phyloP scores from a whole-genome alignment of 192 early-diverging fungal genomes.

The Coemansia asiatica region DNA sequence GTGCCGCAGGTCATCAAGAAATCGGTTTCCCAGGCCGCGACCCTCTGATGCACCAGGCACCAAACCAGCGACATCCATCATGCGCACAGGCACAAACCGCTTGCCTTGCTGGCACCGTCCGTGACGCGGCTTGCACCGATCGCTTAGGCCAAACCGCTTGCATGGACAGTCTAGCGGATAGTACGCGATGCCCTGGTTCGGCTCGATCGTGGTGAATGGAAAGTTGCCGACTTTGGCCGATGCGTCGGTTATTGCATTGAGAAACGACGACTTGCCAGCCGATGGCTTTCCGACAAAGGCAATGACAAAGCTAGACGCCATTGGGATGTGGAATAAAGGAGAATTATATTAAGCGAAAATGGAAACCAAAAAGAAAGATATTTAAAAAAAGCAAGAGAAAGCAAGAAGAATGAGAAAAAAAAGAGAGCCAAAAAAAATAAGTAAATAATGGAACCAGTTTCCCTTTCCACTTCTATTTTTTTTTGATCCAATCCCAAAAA shows the following conservation, averaged over 20 bases:
- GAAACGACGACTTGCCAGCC: slow-evolving; percentile 80
- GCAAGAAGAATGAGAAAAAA: no score
- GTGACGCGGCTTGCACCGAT: slow-evolving; percentile 70
- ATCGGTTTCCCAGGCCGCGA: slow-evolving; percentile 74
- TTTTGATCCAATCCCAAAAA: no score
- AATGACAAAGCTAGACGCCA: slow-evolving; percentile 58
- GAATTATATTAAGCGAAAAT: neutral
- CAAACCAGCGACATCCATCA: slow-evolving; percentile 81
- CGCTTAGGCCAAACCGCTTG: slow-evolving; percentile 53
- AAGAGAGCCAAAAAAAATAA: slow-evolving; percentile 3
- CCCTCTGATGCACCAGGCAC: slow-evolving; percentile 81
- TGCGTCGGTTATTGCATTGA: slow-evolving; percentile 81
- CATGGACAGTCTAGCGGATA: slow-evolving; percentile 75
- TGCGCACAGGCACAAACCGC: slow-evolving; percentile 67
- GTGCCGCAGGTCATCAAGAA: slow-evolving; percentile 75
- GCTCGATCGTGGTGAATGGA: slow-evolving; percentile 86
- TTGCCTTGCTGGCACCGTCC: slow-evolving; percentile 68
- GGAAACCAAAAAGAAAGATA: slow-evolving; percentile 1
- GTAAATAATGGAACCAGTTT: no score
- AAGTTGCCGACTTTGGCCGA: slow-evolving; percentile 82
- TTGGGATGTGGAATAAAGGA: neutral
- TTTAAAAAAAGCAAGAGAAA: slow-evolving; percentile 10
- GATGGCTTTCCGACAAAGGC: slow-evolving; percentile 75
- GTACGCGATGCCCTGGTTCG: slow-evolving; percentile 78
- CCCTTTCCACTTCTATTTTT: no score